Base-by-base conservation (phyloP, 2,329 filamentous ascomycete species). In the Curvularia sp. region DNA sequence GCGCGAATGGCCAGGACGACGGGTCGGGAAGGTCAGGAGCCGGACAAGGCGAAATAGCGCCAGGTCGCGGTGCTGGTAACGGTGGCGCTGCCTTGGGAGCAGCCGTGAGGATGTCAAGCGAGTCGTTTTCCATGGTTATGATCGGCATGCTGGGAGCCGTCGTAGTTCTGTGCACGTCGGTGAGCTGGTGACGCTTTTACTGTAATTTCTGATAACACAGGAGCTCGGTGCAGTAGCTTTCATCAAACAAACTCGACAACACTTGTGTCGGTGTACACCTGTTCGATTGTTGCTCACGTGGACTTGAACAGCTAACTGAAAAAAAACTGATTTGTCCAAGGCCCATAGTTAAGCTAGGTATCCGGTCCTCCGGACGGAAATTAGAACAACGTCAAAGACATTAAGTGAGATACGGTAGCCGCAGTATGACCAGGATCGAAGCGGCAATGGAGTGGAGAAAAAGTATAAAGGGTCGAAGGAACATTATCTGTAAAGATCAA, bases 1-100 rank as follows among this genome's bases (percentile, higher is more conserved):
- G 73, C 8, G 65, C 23, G 6, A 55, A 58, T 47, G 55, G 64
- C 5, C 62, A 64, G 4, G 70, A 70, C 6, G 58, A 63, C 18
- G 65, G 53, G 25, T 46, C 53, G 18, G 15, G 60, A 21, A 36
- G 42, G 23, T 27, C 28, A 12, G 50, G 9, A 15, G 41, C 21
- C 15, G 50, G 45, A 10, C 48, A 59, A 46, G 61, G 65, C 12
- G 50, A 58, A n/a, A 63, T 63, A 38, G 53, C 57, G 15, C 52
- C 59, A 21, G 51, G 27, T 15, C 43, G 47, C 9, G 53, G 42
- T 8, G 45, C 23, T 1, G 32, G 42, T 21, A 23, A 28, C 7
- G 32, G 47, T 25, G 38, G 52, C 21, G 48, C 39, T 39, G 51
- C 52, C 12, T 25, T 63, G 10, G 60, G 60, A 25, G 60, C 38